A percentile compares a stretch with the other conserved stretches of the same genome.
These are phyloP conservation scores for Aspergillus intermedius DNA, from an alignment of 2,329 filamentous ascomycete genomes.

Conservation along the genomic window DNA sequence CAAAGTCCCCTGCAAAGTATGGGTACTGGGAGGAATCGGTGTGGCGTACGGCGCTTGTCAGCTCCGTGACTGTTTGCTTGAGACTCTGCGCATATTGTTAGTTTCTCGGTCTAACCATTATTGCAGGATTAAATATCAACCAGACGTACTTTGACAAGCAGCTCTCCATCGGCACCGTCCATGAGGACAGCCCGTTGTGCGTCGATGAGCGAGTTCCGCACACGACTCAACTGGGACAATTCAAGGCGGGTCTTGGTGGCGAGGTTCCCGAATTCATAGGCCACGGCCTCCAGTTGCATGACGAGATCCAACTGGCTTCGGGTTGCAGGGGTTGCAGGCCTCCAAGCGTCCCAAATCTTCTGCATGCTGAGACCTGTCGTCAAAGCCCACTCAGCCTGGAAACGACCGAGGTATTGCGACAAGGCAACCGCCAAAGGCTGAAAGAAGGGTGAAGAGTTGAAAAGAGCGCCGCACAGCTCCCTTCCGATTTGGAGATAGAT, in stretches of 20 bases:
- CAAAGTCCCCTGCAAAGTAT: constrained; percentile 43
- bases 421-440: constrained; percentile 22
- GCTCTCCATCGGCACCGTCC: constrained; percentile 30
- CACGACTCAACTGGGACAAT: constrained; percentile 28
- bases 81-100: constrained; percentile 22
- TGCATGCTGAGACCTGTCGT: constrained; percentile 76
- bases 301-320: constrained; percentile 27
- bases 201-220: constrained; percentile 33
- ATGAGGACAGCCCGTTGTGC: constrained; percentile 32
- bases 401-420: constrained; percentile 43
- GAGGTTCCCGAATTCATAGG: constrained; percentile 31
- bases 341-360: constrained; percentile 64
- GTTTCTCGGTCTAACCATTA: not conserved
- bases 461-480: constrained; percentile 28
- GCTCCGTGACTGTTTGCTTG: constrained; percentile 31
- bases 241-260: constrained; percentile 31
- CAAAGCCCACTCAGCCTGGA: constrained; percentile 64
- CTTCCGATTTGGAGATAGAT: constrained; percentile 45
- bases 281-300: constrained; percentile 30
- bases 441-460: constrained; percentile 18
- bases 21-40: constrained; percentile 27
- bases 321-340: constrained; percentile 50
- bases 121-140: not conserved
- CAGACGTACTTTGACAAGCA: constrained; percentile 25
- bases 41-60: constrained; percentile 26